phyloP scores from a whole-genome alignment of 2,329 filamentous ascomycete species.

The Aspergillus terreus region DNA sequence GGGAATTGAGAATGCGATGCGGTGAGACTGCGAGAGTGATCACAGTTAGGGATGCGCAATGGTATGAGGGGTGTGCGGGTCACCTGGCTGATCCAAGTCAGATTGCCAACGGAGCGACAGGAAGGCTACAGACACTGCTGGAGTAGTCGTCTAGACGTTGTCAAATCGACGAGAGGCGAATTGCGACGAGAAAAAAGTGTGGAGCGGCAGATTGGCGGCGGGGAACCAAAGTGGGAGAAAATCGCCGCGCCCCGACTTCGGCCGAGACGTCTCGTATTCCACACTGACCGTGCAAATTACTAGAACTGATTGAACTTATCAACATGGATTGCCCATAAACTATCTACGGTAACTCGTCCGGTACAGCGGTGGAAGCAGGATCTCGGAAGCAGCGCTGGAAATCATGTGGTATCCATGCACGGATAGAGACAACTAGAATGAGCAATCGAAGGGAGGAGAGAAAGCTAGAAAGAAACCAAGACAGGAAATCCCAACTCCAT shows the following conservation, averaged over 20 bases:
- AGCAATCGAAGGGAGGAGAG: neutral
- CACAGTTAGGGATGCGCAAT: neutral
- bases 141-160: neutral
- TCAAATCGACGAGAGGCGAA: neutral
- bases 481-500: neutral
- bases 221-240: neutral
- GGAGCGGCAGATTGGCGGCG: slow-evolving; percentile 1
- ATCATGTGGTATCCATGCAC: neutral
- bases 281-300: neutral
- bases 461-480: slow-evolving; percentile 1
- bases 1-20: neutral
- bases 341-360: neutral
- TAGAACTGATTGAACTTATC: neutral
- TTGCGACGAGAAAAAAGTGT: neutral
- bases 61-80: neutral
- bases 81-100: neutral
- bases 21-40: neutral
- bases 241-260: neutral
- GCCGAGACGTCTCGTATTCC: neutral
- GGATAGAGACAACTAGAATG: neutral
- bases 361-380: neutral
- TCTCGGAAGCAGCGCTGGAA: neutral
- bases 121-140: neutral
- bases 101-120: neutral
- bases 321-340: neutral